Evolutionary conservation across 2,329 filamentous ascomycete species (phyloP), one percentile per base, ranked within the genome.

Genomic region (Neofusicoccum ribis): DNA sequence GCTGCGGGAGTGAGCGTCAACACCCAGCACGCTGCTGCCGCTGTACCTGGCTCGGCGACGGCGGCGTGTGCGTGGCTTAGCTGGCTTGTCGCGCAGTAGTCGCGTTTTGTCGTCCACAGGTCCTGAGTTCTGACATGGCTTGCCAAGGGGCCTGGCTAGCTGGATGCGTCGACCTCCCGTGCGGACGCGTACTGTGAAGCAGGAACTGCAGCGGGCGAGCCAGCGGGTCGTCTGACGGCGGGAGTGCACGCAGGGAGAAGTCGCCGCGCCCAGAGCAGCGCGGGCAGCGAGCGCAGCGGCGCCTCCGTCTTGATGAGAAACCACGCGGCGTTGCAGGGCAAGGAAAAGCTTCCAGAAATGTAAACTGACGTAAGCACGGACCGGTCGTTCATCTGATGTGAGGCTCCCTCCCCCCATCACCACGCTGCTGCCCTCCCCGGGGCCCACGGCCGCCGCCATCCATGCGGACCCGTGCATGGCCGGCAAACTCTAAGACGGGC

Each of bases 301-400:
- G 20, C 20, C 20, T 23, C 3, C 20, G 20, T 11, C 17, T 1
- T 27, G 46, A n/a, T 15, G 17, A 15, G 39, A 3, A 39, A 56
- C 17, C 51, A 56, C 20, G 52, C 52, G 23, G 51, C 39, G 39
- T 17, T 58, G 54, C 56, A 60, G 56, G 56, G 56, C 43, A 60
- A 47, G 56, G 54, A 15, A 59, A 46, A 17, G 20, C 54, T 44
- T 34, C 54, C 56, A 36, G 34, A 60, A 47, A 36, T 15, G 56
- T 47, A 23, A 36, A 37, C 56, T 60, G 56, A 60, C 56, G 56
- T 47, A 60, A 60, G 56, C 56, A 44, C 39, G 52, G 51, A 41
- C 51, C 37, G 51, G 51, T 43, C 51, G 39, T 59, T n/a, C 39
- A 23, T 49, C 46, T 58, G 52, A 58, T 43, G 52, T 58, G 51